phyloP scores from a whole-genome alignment of 2,329 filamentous ascomycete species.

The Curvularia lunata region DNA sequence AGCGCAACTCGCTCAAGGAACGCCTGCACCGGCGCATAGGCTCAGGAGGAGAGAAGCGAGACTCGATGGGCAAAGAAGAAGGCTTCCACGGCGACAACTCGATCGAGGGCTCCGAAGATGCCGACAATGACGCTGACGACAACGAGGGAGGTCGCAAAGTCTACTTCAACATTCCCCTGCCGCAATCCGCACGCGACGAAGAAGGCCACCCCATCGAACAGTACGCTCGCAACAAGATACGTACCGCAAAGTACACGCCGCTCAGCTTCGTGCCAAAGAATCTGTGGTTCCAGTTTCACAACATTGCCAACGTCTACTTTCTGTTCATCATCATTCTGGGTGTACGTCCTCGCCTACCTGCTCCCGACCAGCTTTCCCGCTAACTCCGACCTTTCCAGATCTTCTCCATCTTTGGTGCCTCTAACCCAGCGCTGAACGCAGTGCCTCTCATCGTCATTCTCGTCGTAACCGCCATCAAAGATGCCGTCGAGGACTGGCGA shows the following conservation, averaged over 20 bases:
- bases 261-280: slow-evolving; percentile 96
- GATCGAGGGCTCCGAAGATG: slow-evolving; percentile 49
- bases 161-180: slow-evolving; percentile 87
- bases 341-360: slow-evolving; percentile 64
- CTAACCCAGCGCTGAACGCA: slow-evolving; percentile 86
- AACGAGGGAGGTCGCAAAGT: slow-evolving; percentile 60
- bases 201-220: slow-evolving; percentile 73
- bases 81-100: slow-evolving; percentile 52
- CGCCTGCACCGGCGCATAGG: slow-evolving; percentile 69
- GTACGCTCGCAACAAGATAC: slow-evolving; percentile 92
- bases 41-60: slow-evolving; percentile 69
- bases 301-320: slow-evolving; percentile 98
- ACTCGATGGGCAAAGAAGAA: slow-evolving; percentile 50
- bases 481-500: slow-evolving; percentile 93
- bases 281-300: slow-evolving; percentile 97
- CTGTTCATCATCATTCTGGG: slow-evolving; percentile 92
- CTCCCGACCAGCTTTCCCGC: slow-evolving; percentile 17
- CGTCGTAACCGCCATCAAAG: slow-evolving; percentile 85
- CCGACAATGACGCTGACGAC: slow-evolving; percentile 51
- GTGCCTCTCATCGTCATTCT: slow-evolving; percentile 95
- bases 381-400: slow-evolving; percentile 64
- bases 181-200: slow-evolving; percentile 76
- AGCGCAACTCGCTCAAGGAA: slow-evolving; percentile 82
- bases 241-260: slow-evolving; percentile 96
- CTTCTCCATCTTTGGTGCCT: slow-evolving; percentile 93